Evolutionary conservation across 805 yeast genomes (phyloP), one percentile per base, ranked within the genome.

Genomic region (Hanseniaspora valbyensis): DNA sequence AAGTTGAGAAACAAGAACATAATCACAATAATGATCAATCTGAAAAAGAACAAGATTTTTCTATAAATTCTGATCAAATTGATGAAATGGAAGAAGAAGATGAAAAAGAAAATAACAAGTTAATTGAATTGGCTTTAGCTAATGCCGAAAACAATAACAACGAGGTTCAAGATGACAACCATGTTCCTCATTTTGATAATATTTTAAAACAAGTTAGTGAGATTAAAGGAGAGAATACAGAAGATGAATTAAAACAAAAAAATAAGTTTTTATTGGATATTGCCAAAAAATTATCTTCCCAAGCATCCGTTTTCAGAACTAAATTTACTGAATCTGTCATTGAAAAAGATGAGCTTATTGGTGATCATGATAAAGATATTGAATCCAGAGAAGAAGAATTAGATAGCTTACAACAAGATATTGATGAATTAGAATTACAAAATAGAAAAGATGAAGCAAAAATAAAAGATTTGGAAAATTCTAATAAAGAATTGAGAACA

Each of bases 341-440:
- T 16, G 50, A 39, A 16, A 39, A 39, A 1, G 39, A 46, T 18
- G 36, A 46, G 21, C 13, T 46, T 41, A 41, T 66, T 1, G 56
- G 54, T 2, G 53, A 55, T 2, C 50, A 61, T 2, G 53, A 61
- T n/a, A 37, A 52, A 2, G 59, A 62, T 13, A 56, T 64, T 10
- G 56, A 55, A 2, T 50, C 53, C 2, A 49, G 65, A 21, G 56
- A 54, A 19, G 54, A 61, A 21, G 55, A 58, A 18, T 56, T 61
- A 19, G 28, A 50, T 0, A 28, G 54, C 1, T 49, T 62, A 8
- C 58, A 57, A 30, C 45, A 57, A 2, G 57, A 60, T 9, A 59
- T 61, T n/a, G 18, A 48, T 13, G 44, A 52, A 13, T 30, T 61
- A 4, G 57, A 58, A n/a, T 42, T 55, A 26, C 25, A 53, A 53